Evolutionary conservation across 2,329 filamentous ascomycete species (phyloP).

Genomic region (Magnaporthiopsis rhizophila): DNA sequence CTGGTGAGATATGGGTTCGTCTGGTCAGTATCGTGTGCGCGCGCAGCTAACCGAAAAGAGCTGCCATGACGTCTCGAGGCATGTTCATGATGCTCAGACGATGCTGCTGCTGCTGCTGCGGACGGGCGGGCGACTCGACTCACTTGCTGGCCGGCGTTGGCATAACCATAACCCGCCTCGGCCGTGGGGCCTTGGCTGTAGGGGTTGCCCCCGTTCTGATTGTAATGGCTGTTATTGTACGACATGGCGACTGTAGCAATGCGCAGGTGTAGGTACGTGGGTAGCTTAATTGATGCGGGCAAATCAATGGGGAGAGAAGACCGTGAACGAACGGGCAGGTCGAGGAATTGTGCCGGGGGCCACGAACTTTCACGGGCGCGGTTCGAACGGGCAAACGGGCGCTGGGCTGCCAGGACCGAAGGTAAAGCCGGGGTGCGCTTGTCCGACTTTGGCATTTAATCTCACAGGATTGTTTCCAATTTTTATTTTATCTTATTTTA

Average conservation of each 20-base stretch:
- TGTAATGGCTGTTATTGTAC: conserved; percentile 39
- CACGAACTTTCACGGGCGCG: not conserved
- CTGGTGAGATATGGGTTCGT: conserved; percentile 15
- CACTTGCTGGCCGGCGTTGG: conserved; percentile 29
- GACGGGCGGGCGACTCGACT: conserved; percentile 17
- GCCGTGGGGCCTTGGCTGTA: conserved; percentile 47
- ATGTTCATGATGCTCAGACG: not conserved
- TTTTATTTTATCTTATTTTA: not conserved
- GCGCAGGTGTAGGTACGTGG: not conserved
- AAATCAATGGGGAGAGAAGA: not conserved
- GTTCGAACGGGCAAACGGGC: not conserved
- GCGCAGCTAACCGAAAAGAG: not conserved
- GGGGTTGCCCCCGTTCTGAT: conserved; percentile 55
- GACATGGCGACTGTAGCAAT: conserved; percentile 39
- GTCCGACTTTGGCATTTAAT: not conserved
- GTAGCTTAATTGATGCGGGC: conserved; percentile 2
- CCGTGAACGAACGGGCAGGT: not conserved
- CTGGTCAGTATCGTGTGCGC: conserved; percentile 10
- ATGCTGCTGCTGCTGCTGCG: not conserved
- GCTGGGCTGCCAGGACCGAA: not conserved
- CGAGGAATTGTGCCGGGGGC: not conserved
- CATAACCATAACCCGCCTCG: conserved; percentile 37
- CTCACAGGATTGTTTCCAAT: not conserved
- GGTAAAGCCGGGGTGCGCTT: not conserved
- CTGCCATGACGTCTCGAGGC: not conserved